Conservation (phyloP, 306 rosid species). For the Cucumis cinereus region DNA sequence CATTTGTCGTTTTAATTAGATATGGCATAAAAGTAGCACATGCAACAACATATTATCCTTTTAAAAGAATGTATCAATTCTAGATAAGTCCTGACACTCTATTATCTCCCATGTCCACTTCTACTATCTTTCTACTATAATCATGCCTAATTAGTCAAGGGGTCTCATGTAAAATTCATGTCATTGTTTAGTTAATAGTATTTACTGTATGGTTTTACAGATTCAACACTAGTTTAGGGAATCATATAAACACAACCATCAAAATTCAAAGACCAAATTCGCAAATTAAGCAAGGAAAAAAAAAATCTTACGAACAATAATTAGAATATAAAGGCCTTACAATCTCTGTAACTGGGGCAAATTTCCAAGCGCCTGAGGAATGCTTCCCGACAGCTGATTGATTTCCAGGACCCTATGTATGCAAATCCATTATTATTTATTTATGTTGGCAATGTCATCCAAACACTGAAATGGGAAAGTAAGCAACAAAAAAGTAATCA, state of each 20-base stretch:
- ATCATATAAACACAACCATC: neutral
- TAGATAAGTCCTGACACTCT: neutral
- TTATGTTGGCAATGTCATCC: neutral
- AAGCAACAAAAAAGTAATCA: neutral
- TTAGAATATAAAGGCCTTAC: conserved; percentile 19
- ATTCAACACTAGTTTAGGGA: neutral
- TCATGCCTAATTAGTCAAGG: neutral
- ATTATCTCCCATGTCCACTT: neutral
- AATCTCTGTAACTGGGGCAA: conserved; percentile 36
- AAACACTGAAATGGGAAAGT: neutral
- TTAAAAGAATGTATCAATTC: too few species aligned
- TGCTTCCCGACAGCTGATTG: conserved; percentile 54
- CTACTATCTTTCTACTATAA: neutral
- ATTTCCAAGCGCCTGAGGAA: conserved; percentile 56
- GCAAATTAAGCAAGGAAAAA: neutral
- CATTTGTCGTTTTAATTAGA: neutral
- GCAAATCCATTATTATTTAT: neutral
- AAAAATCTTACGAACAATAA: neutral
- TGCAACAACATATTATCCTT: neutral
- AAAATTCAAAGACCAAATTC: neutral
- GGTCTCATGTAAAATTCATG: too few species aligned
- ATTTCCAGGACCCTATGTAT: conserved; percentile 35
- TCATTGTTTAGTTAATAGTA: neutral
- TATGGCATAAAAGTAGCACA: neutral
- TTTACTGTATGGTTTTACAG: neutral